Percentiles rank a stretch among this genome's conserved stretches.
Conservation (phyloP, 2,329 filamentous ascomycete genomes). For the Fusarium vanettenii region DNA sequence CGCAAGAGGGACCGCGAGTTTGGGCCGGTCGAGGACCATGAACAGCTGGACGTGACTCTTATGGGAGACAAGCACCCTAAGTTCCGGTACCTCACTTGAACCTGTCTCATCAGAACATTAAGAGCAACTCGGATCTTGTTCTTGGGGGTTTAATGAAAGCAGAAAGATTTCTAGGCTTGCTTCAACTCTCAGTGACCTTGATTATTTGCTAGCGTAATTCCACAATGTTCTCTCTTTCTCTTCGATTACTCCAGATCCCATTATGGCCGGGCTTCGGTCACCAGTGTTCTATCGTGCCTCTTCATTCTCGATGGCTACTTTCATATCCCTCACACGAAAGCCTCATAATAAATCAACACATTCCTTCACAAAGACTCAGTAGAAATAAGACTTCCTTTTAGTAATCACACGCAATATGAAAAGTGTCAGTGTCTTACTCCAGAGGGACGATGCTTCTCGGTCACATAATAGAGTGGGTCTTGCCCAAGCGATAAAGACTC, state of each 20-base stretch:
- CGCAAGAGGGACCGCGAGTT: neutral
- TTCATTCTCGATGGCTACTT: too few species aligned
- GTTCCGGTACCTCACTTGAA: neutral
- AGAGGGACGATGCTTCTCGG: neutral
- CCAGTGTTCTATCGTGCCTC: too few species aligned
- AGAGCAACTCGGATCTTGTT: neutral
- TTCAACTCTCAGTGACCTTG: neutral
- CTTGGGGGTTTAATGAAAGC: neutral
- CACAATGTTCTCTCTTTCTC: neutral
- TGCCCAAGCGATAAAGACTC: too few species aligned
- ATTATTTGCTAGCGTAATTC: neutral
- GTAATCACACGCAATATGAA: neutral
- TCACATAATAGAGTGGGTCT: neutral
- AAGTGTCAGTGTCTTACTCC: neutral
- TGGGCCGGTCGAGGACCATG: neutral
- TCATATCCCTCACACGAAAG: too few species aligned
- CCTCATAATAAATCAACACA: too few species aligned
- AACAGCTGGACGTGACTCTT: slow-evolving; percentile 1
- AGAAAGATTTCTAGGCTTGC: neutral
- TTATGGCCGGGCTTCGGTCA: neutral
- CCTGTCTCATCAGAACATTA: neutral
- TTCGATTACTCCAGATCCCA: neutral
- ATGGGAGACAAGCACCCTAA: neutral
- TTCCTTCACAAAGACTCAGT: too few species aligned
- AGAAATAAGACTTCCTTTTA: too few species aligned